phyloP scores from a whole-genome alignment of 192 early-diverging fungal genomes.

The Podila epicladia region DNA sequence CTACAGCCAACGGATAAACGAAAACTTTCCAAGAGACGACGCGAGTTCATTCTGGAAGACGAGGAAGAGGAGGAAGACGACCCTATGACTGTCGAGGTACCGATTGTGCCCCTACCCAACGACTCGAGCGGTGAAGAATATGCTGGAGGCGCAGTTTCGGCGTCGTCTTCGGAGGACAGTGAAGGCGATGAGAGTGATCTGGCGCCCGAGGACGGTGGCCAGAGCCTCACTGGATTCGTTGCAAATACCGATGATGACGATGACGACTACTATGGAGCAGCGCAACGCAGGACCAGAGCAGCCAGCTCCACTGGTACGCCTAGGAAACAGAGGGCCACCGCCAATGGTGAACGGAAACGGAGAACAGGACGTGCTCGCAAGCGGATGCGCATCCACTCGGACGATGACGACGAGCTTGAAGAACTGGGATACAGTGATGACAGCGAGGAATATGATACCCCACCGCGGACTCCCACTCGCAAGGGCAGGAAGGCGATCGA shows the following conservation, averaged over 20 bases:
- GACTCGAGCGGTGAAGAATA: constrained; percentile 72
- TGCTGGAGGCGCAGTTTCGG: constrained; percentile 44
- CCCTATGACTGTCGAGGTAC: constrained; percentile 53
- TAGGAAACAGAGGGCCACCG: constrained; percentile 17
- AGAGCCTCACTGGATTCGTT: constrained; percentile 12
- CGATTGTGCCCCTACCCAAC: constrained; percentile 63
- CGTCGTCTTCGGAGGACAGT: constrained; percentile 54
- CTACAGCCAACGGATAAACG: constrained; percentile 52
- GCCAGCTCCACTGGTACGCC: constrained; percentile 29
- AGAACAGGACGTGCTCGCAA: constrained; percentile 19
- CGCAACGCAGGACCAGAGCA: constrained; percentile 32
- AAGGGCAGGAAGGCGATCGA: constrained; percentile 11
- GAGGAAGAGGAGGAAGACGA: constrained; percentile 50
- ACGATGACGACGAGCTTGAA: constrained; percentile 43
- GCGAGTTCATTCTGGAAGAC: constrained; percentile 43
- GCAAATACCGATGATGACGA: constrained; percentile 59
- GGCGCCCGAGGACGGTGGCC: constrained; percentile 13
- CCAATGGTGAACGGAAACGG: constrained; percentile 9
- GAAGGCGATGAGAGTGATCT: constrained; percentile 63
- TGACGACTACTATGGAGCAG: constrained; percentile 51
- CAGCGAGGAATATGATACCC: constrained; percentile 18
- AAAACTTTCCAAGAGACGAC: constrained; percentile 23
- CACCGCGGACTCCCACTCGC: neutral
- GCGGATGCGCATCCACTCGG: constrained; percentile 43
- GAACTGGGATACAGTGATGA: constrained; percentile 13